Percentiles rank a stretch among this genome's conserved stretches.
These are phyloP conservation scores for Thymus quinquecostatus DNA, from an alignment of 257 asterid genomes.

Conservation along the genomic window DNA sequence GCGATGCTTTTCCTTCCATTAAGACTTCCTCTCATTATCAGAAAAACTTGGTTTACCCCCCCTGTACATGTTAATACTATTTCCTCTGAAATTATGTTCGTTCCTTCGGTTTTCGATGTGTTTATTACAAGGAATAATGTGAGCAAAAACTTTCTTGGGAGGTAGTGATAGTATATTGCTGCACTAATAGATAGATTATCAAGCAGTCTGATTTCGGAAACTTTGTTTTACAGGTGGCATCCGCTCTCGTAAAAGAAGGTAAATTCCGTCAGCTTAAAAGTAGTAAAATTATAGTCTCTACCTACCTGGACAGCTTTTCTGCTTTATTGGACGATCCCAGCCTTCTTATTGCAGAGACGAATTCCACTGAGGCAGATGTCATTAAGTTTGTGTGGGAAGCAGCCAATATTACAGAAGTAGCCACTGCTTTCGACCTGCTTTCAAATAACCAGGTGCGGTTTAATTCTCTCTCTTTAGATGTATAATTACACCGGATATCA, in stretches of 20 bases:
- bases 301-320: constrained; percentile 39
- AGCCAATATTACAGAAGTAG: constrained; percentile 49
- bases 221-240: constrained; percentile 46
- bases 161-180: background rate
- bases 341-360: constrained; percentile 45
- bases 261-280: constrained; percentile 36
- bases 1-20: background rate
- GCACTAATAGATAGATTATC: background rate
- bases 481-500: background rate
- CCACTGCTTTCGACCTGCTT: constrained; percentile 48
- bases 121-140: background rate
- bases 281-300: constrained; percentile 56
- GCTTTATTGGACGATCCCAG: constrained; percentile 46
- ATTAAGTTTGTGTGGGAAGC: constrained; percentile 54
- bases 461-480: background rate
- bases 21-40: constrained; percentile 18
- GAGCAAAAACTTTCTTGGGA: background rate
- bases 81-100: background rate
- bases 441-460: constrained; percentile 54
- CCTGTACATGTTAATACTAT: too few species aligned
- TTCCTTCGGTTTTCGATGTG: background rate
- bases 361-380: constrained; percentile 58
- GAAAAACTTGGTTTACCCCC: too few species aligned
- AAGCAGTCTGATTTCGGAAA: constrained; percentile 1
- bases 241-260: constrained; percentile 40